These are phyloP conservation scores for Pichia ethanolica DNA, from an alignment of 805 yeast species.

Conservation along the genomic window DNA sequence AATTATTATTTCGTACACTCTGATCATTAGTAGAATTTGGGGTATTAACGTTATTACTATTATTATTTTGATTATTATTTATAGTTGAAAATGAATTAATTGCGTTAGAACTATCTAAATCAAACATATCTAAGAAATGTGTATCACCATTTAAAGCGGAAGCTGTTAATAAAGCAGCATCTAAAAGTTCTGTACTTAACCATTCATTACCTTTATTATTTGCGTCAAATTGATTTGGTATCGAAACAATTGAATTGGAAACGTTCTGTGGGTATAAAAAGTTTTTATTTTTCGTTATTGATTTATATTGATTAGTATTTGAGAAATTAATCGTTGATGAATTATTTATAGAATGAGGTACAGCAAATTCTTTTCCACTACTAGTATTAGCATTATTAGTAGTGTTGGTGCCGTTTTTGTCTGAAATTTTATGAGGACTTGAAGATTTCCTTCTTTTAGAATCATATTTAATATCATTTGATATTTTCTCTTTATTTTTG, in stretches of 20 bases:
- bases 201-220: slow-evolving; percentile 43
- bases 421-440: too few relatives aligned
- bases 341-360: too few relatives aligned
- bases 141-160: slow-evolving; percentile 60
- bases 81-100: neutral
- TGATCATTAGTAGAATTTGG: neutral
- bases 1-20: neutral
- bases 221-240: neutral
- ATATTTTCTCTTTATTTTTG: too few relatives aligned
- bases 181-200: slow-evolving; percentile 64
- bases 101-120: slow-evolving; percentile 17
- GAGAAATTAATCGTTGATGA: neutral
- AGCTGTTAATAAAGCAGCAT: slow-evolving; percentile 67
- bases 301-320: neutral
- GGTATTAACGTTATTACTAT: neutral
- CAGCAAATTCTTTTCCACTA: too few relatives aligned
- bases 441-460: too few relatives aligned
- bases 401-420: too few relatives aligned
- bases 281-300: neutral
- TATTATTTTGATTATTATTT: neutral
- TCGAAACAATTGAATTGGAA: slow-evolving; percentile 1
- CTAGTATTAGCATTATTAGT: too few relatives aligned
- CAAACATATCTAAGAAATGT: slow-evolving; percentile 48
- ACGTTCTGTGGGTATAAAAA: slow-evolving; percentile 4
- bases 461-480: too few relatives aligned